Percentiles rank a stretch among this genome's conserved stretches.
Evolutionary conservation across 768 basidiomycete species (phyloP).

Genomic region (Amanita subjunquillea): DNA sequence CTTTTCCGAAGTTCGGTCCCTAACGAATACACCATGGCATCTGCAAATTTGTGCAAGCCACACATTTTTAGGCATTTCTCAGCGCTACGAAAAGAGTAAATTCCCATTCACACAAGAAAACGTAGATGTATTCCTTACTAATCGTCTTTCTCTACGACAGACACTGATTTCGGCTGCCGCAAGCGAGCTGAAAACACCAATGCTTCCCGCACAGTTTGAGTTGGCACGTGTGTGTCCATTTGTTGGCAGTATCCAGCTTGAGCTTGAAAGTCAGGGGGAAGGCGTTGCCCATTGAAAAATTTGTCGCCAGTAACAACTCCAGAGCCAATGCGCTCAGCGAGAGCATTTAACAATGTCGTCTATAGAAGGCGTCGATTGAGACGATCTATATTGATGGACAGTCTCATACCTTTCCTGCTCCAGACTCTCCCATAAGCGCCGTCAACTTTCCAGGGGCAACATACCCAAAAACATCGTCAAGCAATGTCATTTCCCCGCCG

Average conservation of each 20-base stretch:
- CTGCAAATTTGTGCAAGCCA: constrained; percentile 48
- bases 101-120: constrained; percentile 5
- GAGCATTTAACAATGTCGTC: constrained; percentile 52
- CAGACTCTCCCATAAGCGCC: constrained; percentile 61
- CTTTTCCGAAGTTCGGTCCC: constrained; percentile 70
- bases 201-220: constrained; percentile 73
- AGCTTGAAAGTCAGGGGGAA: constrained; percentile 49
- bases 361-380: constrained; percentile 8
- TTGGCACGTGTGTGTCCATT: constrained; percentile 68
- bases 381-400: background rate
- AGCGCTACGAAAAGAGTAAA: constrained; percentile 18
- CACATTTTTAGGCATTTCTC: constrained; percentile 51
- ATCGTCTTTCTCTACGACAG: constrained; percentile 62
- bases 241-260: constrained; percentile 86
- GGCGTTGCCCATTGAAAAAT: constrained; percentile 42
- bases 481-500: constrained; percentile 36
- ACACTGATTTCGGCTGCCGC: constrained; percentile 60
- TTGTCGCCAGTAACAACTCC: constrained; percentile 42
- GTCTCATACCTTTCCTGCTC: constrained; percentile 35
- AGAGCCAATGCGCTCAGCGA: constrained; percentile 36
- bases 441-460: constrained; percentile 77
- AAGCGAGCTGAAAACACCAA: constrained; percentile 71
- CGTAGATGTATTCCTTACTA: constrained; percentile 38
- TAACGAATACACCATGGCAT: constrained; percentile 58
- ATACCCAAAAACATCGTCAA: constrained; percentile 71